phyloP scores from a whole-genome alignment of 805 yeast species.

The Starmerella vaccinii region DNA sequence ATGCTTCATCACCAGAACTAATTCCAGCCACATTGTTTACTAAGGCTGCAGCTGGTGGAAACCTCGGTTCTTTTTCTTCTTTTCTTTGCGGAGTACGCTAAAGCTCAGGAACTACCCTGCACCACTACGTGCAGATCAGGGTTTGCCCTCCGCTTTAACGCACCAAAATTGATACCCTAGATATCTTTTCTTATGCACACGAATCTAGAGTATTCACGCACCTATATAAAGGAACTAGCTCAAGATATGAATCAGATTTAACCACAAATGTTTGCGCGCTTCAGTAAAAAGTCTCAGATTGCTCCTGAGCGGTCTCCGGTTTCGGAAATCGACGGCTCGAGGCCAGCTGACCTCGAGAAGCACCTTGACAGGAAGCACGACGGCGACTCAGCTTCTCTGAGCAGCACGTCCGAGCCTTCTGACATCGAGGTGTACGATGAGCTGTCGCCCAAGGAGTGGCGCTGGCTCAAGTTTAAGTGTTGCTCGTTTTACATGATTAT shows the following conservation, averaged over 20 bases:
- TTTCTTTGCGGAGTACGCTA: neutral
- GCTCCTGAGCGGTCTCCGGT: neutral
- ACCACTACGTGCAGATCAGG: neutral
- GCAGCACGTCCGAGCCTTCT: neutral
- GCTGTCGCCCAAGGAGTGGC: conserved; percentile 1
- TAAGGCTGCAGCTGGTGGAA: no score
- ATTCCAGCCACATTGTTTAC: no score
- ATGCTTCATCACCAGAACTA: no score
- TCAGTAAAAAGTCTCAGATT: neutral
- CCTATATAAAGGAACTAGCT: no score
- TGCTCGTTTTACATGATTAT: conserved; percentile 1
- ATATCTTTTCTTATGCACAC: no score
- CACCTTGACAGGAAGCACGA: neutral
- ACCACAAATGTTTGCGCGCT: neutral
- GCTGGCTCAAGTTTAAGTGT: conserved; percentile 2
- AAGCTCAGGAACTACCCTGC: neutral
- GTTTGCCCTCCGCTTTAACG: neutral
- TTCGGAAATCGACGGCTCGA: neutral
- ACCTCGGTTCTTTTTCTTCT: no score
- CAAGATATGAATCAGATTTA: no score
- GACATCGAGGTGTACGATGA: neutral
- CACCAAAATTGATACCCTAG: no score
- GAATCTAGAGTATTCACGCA: no score
- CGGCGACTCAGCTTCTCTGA: neutral
- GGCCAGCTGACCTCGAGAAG: neutral